Evolutionary conservation across 1,284 basidiomycete species (phyloP), one percentile per base, ranked within the genome.

Genomic region (Lignosus rhinocerotis): DNA sequence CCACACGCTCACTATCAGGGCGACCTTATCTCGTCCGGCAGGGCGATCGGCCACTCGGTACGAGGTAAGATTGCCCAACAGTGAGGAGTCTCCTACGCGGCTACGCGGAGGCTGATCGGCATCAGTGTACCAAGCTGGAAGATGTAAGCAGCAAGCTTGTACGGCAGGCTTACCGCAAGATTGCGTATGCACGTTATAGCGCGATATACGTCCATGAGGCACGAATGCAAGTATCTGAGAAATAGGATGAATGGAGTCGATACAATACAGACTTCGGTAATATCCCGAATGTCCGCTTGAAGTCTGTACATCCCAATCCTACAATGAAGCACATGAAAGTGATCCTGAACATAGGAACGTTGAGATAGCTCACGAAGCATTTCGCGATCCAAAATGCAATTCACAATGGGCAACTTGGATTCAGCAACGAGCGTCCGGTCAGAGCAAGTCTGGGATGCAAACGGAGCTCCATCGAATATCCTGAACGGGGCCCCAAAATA

Each of bases 31-130:
- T 59, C 48, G 45, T 52, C 45, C 46, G 44, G 47, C 46, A 44
- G 51, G 46, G 42, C 52, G 21, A 39, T 41, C 58, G 59, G 58
- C 48, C 47, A 38, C 54, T 60, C 62, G 62, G 59, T 51, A 56
- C 62, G 59, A 59, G 53, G 51, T 41, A 61, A 59, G 59, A 32
- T 4, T 31, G 58, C 54, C 55, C 62, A 47, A 32, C 7, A 30
- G 44, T 51, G 46, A 36, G 62, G 59, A 59, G 52, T 48, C 59
- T 53, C 38, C 33, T 43, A 42, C 48, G 57, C 44, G 52, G 53
- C 56, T 14, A 32, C 46, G 32, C 46, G 33, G n/a, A 32, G 14
- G 7, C 46, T 17, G 5, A 5, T 19, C 41, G 53, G 53, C 48
- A 58, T 30, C 16, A 6, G 36, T n/a, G 6, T 19, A 10, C 33